These are phyloP conservation scores for Talaromyces sp. DNA, from an alignment of 2,329 filamentous ascomycete genomes.

Conservation along the genomic window DNA sequence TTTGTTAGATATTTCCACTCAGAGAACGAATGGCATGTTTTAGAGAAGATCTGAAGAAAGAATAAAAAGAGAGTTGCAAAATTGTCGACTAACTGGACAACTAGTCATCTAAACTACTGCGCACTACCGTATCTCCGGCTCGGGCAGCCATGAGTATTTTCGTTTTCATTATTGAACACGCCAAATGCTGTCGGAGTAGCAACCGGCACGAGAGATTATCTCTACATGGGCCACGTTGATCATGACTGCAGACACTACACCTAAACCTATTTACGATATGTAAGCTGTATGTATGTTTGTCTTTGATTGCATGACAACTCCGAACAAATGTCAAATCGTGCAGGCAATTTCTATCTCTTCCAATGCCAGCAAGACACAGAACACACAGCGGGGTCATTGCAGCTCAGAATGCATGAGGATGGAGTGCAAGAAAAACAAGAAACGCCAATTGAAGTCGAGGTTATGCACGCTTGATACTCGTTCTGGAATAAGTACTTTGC, in stretches of 20 bases:
- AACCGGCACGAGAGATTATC: background rate
- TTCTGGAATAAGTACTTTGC: background rate
- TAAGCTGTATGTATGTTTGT: background rate
- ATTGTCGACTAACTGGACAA: background rate
- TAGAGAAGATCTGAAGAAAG: background rate
- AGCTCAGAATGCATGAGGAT: background rate
- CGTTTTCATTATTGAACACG: background rate
- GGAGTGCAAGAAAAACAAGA: background rate
- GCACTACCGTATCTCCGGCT: background rate
- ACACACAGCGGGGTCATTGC: constrained; percentile 6
- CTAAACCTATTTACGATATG: background rate
- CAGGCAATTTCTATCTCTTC: background rate
- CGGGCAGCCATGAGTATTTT: constrained; percentile 12
- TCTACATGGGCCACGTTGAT: constrained; percentile 18
- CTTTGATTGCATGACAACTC: constrained; percentile 6
- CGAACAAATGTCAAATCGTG: background rate
- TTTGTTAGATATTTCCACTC: background rate
- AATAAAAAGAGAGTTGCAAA: background rate
- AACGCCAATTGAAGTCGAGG: constrained; percentile 16
- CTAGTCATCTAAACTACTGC: background rate
- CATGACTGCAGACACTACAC: background rate
- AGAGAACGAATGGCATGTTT: background rate
- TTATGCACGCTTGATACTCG: constrained; percentile 17
- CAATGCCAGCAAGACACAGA: background rate
- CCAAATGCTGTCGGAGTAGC: background rate